Conservation (phyloP, 2,329 filamentous ascomycete genomes). For the Madurella mycetomatis region DNA sequence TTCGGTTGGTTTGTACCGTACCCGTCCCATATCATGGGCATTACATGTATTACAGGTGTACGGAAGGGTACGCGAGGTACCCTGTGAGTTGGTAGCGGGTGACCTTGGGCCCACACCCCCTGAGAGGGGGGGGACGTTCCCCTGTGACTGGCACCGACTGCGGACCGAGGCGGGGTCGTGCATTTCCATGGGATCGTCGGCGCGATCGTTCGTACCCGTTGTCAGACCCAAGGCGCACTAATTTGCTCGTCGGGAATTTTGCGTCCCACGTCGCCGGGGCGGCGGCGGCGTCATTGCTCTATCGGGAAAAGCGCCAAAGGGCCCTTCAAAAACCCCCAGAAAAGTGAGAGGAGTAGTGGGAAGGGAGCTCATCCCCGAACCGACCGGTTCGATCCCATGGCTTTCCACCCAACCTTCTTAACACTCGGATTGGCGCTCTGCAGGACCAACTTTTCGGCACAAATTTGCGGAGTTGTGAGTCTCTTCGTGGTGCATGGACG, state of each 20-base stretch:
- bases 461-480: no score
- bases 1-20: no score
- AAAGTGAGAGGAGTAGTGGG: no score
- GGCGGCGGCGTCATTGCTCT: slow-evolving; percentile 5
- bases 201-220: slow-evolving; percentile 11
- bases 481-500: no score
- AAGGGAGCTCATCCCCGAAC: no score
- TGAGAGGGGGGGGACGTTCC: slow-evolving; percentile 6
- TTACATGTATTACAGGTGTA: background rate
- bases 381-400: no score
- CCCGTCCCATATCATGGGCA: background rate
- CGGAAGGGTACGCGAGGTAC: background rate
- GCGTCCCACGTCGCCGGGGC: slow-evolving; percentile 4
- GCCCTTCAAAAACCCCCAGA: background rate
- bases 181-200: slow-evolving; percentile 20
- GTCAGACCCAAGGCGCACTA: slow-evolving; percentile 3
- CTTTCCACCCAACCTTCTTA: no score
- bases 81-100: no score
- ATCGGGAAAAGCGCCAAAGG: slow-evolving; percentile 4
- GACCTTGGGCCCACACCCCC: no score
- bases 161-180: slow-evolving; percentile 32
- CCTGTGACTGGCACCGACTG: slow-evolving; percentile 28
- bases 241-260: background rate
- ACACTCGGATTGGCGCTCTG: no score
- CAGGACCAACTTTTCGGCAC: no score